Base-by-base conservation (phyloP, 805 yeast genomes). In the Starmerella stigmatis region DNA sequence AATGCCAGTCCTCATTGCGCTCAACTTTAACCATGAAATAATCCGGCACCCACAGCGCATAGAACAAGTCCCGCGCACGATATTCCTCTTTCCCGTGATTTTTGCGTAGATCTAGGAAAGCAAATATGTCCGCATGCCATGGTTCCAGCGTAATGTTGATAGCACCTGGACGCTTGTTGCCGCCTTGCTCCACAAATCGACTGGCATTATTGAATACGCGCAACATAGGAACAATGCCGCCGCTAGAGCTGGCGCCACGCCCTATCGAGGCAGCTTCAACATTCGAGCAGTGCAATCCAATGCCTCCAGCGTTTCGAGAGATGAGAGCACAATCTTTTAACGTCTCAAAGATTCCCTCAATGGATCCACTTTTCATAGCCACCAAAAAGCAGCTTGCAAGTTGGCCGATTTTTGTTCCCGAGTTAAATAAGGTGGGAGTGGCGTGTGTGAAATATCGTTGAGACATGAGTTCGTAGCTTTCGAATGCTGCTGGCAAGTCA, bases 121-220 rank as follows among this genome's bases (percentile, higher is more conserved):
- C 89, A 59, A 84, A 77, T 28, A 88, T 70, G 58, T 88, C 97
- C 2, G 84, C 75, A 59, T 88, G 97, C 97, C 97, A 88, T 43
- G 97, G 96, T 64, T 88, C 97, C 27, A 88, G 61, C 60, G 86
- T 89, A 22, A 86, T 64, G 23, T 95, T 94, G 63, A 89, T 81
- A 2, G 97, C 96, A 46, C 96, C 96, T 0, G 97, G 97, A 55
- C 97, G 70, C 63, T 86, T 86, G 65, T 86, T 88, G 34, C 96
- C 96, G 47, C 97, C 97, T 67, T 89, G 97, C 57, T 88, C 96
- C 25, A 88, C 96, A 59, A 86, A 88, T 54, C 95, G 72, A 12
- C 96, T 95, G 22, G 96, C 86, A 63, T 85, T 81, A 67, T 89
- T 88, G 68, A 81, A 88, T 3, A 88, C 96, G 53, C 94, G 75